Conservation (phyloP, 1,284 basidiomycete species). For the Leccinum huronense region DNA sequence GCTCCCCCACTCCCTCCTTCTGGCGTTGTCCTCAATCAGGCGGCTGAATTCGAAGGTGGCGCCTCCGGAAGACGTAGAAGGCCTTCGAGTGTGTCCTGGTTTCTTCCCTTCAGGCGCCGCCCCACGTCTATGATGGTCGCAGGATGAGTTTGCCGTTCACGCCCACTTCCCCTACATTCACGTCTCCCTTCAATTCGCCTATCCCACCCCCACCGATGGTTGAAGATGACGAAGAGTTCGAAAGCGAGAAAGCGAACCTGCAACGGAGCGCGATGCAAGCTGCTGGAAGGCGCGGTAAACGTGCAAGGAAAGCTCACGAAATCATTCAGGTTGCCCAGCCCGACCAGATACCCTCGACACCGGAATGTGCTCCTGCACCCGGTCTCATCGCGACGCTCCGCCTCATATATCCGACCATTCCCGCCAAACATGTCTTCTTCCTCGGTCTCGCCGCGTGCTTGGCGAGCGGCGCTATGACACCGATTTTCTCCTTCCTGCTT, state of each 20-base stretch:
- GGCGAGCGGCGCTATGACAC: constrained; percentile 79
- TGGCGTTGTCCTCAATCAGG: constrained; percentile 1
- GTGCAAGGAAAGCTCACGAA: constrained; percentile 30
- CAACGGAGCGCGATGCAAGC: constrained; percentile 39
- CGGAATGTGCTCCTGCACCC: constrained; percentile 8
- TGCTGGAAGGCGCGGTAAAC: constrained; percentile 30
- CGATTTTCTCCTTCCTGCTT: constrained; percentile 88
- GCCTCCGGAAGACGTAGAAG: constrained; percentile 27
- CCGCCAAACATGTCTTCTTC: constrained; percentile 68
- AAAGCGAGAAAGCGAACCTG: constrained; percentile 44
- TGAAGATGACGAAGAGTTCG: constrained; percentile 43
- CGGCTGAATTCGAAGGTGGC: constrained; percentile 23
- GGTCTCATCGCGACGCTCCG: constrained; percentile 46
- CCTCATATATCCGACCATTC: constrained; percentile 70
- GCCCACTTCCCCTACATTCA: constrained; percentile 50
- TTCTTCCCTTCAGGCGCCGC: constrained; percentile 29
- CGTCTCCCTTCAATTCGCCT: constrained; percentile 28
- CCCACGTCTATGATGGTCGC: constrained; percentile 34
- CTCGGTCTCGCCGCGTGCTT: constrained; percentile 68
- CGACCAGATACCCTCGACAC: neutral
- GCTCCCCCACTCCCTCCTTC: constrained; percentile 10
- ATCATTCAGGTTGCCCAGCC: neutral
- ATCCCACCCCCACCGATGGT: constrained; percentile 18
- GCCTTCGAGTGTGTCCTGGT: constrained; percentile 41
- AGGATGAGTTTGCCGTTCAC: constrained; percentile 63